Evolutionary conservation across 1,284 basidiomycete species (phyloP).

Genomic region (Sporisorium sorghi): DNA sequence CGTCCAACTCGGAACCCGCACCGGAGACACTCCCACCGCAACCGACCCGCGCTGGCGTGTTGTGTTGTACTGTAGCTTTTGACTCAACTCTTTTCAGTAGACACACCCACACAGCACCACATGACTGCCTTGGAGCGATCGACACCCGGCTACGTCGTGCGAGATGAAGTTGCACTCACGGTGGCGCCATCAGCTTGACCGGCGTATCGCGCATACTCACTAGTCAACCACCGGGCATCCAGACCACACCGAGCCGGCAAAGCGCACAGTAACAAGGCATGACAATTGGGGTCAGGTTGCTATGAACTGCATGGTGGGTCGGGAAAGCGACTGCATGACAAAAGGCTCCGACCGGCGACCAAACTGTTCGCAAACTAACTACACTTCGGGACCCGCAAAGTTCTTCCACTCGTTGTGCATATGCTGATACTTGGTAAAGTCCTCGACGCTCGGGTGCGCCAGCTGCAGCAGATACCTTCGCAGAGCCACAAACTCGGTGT

Average conservation of each 20-base stretch:
- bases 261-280: no score
- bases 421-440: slow-evolving; percentile 44
- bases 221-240: no score
- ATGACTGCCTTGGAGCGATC: background rate
- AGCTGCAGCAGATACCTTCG: slow-evolving; percentile 52
- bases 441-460: slow-evolving; percentile 41
- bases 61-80: background rate
- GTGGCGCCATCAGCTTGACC: no score
- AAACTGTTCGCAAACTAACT: no score
- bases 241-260: no score
- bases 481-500: slow-evolving; percentile 54
- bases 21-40: background rate
- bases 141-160: background rate
- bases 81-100: no score
- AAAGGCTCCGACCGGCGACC: no score
- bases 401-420: slow-evolving; percentile 47
- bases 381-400: slow-evolving; percentile 38
- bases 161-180: no score
- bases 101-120: background rate
- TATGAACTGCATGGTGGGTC: no score
- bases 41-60: background rate
- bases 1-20: background rate
- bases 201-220: no score
- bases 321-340: no score
- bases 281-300: no score